Evolutionary conservation across 306 rosid species (phyloP).

Genomic region (Amphicarpaea edgeworthii): DNA sequence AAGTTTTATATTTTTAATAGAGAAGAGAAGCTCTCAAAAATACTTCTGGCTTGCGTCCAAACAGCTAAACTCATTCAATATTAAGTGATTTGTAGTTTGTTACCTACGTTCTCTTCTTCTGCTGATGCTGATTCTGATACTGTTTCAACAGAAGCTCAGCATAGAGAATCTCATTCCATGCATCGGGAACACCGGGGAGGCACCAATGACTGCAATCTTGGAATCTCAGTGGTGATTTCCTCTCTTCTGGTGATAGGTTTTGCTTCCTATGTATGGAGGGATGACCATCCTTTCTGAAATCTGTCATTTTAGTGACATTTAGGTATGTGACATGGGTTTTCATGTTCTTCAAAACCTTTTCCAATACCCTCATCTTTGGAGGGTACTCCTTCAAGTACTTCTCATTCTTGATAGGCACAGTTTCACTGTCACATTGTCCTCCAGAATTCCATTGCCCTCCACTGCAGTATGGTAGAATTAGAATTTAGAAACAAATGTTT

Average conservation of each 20-base stretch:
- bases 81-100: conserved; percentile 13
- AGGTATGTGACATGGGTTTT: conserved; percentile 77
- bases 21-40: too few relatives aligned
- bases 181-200: conserved; percentile 94
- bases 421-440: conserved; percentile 84
- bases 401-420: conserved; percentile 70
- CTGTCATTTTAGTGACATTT: conserved; percentile 84
- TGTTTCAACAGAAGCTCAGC: conserved; percentile 67
- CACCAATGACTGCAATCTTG: conserved; percentile 99
- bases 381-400: conserved; percentile 73
- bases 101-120: conserved; percentile 59
- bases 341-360: conserved; percentile 78
- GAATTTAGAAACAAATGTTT: conserved; percentile 25
- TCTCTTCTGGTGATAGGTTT: conserved; percentile 59
- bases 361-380: conserved; percentile 74
- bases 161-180: conserved; percentile 86
- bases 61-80: conserved; percentile 31
- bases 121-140: conserved; percentile 53
- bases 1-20: too few relatives aligned
- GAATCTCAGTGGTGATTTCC: conserved; percentile 59
- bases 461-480: conserved; percentile 52
- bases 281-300: conserved; percentile 93
- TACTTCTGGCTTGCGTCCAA: too few relatives aligned
- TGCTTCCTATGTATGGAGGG: conserved; percentile 85
- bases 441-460: conserved; percentile 99